Base-by-base conservation (phyloP, 2,329 filamentous ascomycete species). In the Trichoderma simmonsii region DNA sequence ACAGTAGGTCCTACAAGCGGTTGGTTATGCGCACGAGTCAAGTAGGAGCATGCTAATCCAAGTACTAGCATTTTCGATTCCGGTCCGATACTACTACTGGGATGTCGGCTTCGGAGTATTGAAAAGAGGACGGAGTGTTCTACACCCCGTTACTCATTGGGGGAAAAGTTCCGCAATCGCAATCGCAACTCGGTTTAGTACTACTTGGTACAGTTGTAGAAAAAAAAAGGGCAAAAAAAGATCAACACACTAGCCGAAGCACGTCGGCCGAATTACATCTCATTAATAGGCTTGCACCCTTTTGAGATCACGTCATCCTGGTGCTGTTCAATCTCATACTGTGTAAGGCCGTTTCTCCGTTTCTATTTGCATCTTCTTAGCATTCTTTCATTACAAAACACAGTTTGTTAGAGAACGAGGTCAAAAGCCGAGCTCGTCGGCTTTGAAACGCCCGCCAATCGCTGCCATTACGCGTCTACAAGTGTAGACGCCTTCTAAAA, bases 241-340 rank as follows among this genome's bases (percentile, higher is more conserved):
- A 69, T 61, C 56, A 61, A 51, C 66, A 28, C 48, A 21, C 54
- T 57, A 43, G 65, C 65, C 65, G 26, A 32, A 21, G 39, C 30
- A n/a, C 51, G 54, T 21, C 54, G 48, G 48, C 48, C 48, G 32
- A 61, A 61, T 54, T 54, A n/a, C 7, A 34, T 34, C 56, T n/a
- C 28, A 34, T 39, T 30, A 28, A 34, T 18, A 32, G 51, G 65
- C 65, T 18, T 28, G 43, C 65, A 68, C 15, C 18, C 54, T 18
- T 8, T 24, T 30, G 56, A 69, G 56, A 69, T 69, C 66, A 69
- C 66, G 66, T 69, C 66, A 69, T 69, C 66, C 14, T 61, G 26
- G 24, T 32, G 8, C 18, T 69, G 32, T 48, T 59, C 54, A 26
- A 59, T 21, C 24, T 34, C 66, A n/a, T 69, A 69, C 66, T 69